Base-by-base conservation (phyloP, 768 basidiomycete genomes). In the Pleurotus pulmonarius region DNA sequence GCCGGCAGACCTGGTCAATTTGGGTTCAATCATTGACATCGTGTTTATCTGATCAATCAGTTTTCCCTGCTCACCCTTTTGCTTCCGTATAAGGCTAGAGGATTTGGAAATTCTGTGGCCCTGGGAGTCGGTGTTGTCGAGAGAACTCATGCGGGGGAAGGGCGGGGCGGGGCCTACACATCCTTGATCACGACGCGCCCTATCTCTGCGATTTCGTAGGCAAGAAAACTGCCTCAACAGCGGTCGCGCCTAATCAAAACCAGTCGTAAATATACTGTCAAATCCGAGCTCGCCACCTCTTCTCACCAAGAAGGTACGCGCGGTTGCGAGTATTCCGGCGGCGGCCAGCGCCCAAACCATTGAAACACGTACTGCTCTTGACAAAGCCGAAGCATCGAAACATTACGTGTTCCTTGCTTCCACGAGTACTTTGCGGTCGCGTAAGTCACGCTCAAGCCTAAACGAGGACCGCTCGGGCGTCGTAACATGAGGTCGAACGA, bases 11-110 rank as follows among this genome's bases (percentile, higher is more conserved):
- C 38, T 53, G 22, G 24, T 24, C 46, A 18, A 16, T 13, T 39
- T 20, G 15, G 20, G 51, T 40, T 53, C 51, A 39, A 53, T 40
- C 51, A 25, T 41, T n/a, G 22, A 15, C 39, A 41, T 43, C 51
- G 41, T 53, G 51, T 53, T 41, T 53, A 53, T 53, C 51, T 40
- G 51, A 53, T 53, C 51, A 53, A 53, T 53, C 51, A 53, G 51
- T 41, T 43, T 40, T 22, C 51, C 51, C 49, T 41, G 12, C 7
- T 11, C n/a, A 40, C 48, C 37, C 26, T 39, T 34, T 52, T 52
- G 51, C 51, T 12, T 52, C 51, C 51, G 38, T 15, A 53, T 39
- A 41, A 41, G 51, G 51, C 38, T 40, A 53, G 51, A 53, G 39
- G 41, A 40, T 12, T 15, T 15, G 12, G 26, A n/a, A 16, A 7